Conservation (phyloP, 352 stramenopile genomes). For the Phytopythium chamaehyphon region DNA sequence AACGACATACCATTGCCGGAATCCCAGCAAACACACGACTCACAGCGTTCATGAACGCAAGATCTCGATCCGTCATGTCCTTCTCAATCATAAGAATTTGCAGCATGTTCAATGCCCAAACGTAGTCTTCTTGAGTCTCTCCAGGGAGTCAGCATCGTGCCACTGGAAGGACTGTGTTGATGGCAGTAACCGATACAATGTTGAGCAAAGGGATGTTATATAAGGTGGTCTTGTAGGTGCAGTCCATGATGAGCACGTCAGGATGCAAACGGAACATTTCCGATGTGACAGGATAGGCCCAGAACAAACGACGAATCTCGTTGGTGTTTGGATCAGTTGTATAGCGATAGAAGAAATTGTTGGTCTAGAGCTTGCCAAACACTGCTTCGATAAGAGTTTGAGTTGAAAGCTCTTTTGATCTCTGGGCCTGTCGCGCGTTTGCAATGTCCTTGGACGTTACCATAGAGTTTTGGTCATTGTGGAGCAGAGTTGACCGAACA, state of each 20-base stretch:
- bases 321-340: conserved; percentile 5
- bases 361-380: background rate
- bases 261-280: conserved; percentile 3
- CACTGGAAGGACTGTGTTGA: conserved; percentile 5
- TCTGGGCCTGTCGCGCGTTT: conserved; percentile 7
- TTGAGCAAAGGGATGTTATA: conserved; percentile 4
- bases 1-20: conserved; percentile 6
- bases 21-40: conserved; percentile 1
- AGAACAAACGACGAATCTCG: conserved; percentile 8
- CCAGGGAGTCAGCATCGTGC: background rate
- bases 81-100: conserved; percentile 6
- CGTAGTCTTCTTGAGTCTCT: conserved; percentile 12
- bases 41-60: conserved; percentile 11
- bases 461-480: conserved; percentile 4
- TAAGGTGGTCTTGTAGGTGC: background rate
- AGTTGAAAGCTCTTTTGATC: background rate
- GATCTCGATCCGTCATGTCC: conserved; percentile 6
- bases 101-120: conserved; percentile 14
- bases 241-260: background rate
- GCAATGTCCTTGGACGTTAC: conserved; percentile 11
- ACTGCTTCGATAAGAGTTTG: background rate
- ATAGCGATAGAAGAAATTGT: conserved; percentile 8
- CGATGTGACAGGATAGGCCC: conserved; percentile 1
- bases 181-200: background rate
- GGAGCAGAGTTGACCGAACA: conserved; percentile 6